These are phyloP conservation scores for Fusarium algeriense DNA, from an alignment of 2,329 filamentous ascomycete genomes.

Conservation along the genomic window DNA sequence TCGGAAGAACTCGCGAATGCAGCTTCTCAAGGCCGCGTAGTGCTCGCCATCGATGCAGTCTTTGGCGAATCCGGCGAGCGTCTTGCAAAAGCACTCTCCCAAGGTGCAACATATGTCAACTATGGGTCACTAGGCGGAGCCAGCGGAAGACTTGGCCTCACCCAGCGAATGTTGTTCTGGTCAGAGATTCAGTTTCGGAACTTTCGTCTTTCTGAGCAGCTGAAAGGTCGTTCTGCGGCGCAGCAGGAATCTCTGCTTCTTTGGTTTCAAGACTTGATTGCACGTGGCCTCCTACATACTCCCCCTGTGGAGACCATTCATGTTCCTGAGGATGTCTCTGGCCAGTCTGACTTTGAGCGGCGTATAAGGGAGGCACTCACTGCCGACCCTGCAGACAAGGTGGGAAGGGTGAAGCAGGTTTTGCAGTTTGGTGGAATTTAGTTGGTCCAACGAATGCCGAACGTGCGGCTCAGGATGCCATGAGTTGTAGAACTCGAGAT, in stretches of 20 bases:
- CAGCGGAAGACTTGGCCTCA: not conserved
- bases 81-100: not conserved
- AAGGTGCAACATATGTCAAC: conserved; percentile 10
- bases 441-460: not conserved
- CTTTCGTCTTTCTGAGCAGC: conserved; percentile 17
- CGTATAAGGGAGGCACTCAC: not conserved
- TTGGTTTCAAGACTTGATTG: conserved; percentile 16
- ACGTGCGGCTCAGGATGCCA: not conserved
- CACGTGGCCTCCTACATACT: not conserved
- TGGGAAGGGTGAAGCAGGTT: conserved; percentile 10
- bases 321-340: not conserved
- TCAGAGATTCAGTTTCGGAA: conserved; percentile 15
- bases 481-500: rapidly evolving
- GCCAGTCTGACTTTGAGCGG: conserved; percentile 1
- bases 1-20: conserved; percentile 12
- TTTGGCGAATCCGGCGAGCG: conserved; percentile 13
- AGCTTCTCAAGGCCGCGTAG: not conserved
- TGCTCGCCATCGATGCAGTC: conserved; percentile 11
- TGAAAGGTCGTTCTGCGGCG: not conserved
- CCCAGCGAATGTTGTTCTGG: conserved; percentile 18
- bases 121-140: conserved; percentile 8
- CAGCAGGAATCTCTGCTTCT: conserved; percentile 16
- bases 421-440: conserved; percentile 2
- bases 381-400: not conserved
- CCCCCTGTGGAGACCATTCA: not conserved